Evolutionary conservation across 495 filamentous ascomycete genomes (phyloP).

Genomic region (Bacidia rubella): DNA sequence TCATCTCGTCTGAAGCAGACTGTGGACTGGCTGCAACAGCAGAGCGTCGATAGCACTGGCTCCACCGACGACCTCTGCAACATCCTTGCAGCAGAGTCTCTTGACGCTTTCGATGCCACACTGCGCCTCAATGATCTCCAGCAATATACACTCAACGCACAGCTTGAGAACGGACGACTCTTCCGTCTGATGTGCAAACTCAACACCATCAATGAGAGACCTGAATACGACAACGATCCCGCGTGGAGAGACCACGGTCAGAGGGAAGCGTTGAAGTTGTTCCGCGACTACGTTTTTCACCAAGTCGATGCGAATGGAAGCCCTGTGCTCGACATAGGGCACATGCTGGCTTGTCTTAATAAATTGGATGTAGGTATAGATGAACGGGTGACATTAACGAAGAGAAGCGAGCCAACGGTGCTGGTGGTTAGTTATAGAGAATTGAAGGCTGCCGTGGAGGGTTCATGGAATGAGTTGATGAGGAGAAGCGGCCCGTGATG

Average conservation of each 20-base stretch:
- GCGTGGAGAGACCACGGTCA: constrained; percentile 84
- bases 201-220: constrained; percentile 72
- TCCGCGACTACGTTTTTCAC: constrained; percentile 95
- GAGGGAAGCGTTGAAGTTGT: constrained; percentile 81
- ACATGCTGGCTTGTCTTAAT: constrained; percentile 71
- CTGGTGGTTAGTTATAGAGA: constrained; percentile 82
- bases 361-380: constrained; percentile 85
- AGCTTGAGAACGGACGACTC: constrained; percentile 84
- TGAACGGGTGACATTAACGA: constrained; percentile 74
- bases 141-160: constrained; percentile 51
- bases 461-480: constrained; percentile 65
- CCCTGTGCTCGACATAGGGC: constrained; percentile 68
- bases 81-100: constrained; percentile 60
- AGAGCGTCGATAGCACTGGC: constrained; percentile 36
- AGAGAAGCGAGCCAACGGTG: constrained; percentile 73
- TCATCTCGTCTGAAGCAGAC: constrained; percentile 59
- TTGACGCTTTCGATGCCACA: constrained; percentile 54
- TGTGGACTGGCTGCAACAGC: constrained; percentile 59
- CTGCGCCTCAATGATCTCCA: constrained; percentile 67
- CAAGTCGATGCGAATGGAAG: constrained; percentile 74
- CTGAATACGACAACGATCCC: constrained; percentile 59
- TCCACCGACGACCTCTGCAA: constrained; percentile 64
- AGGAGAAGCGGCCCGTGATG: constrained; percentile 18
- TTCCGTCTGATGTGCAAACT: constrained; percentile 75
- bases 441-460: constrained; percentile 62